These are phyloP conservation scores for Volvox africanus DNA, from an alignment of 139 green algal species.

Conservation along the genomic window DNA sequence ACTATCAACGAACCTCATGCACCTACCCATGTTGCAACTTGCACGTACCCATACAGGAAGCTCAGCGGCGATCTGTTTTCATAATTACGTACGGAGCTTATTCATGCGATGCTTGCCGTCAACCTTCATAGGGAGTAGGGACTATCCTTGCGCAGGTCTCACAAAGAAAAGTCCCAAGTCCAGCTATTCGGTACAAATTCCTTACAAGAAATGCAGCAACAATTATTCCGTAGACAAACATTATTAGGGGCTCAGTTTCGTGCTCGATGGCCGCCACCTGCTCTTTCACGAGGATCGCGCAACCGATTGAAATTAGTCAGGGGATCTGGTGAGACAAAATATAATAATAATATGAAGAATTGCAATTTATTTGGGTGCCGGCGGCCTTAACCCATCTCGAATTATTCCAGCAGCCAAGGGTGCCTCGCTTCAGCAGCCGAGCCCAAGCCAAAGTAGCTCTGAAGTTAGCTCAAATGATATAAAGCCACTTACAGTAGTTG, in stretches of 20 bases:
- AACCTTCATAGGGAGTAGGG: too few species aligned
- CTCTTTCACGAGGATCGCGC: not conserved
- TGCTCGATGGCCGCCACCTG: not conserved
- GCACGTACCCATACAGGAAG: too few species aligned
- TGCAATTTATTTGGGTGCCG: not conserved
- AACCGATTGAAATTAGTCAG: not conserved
- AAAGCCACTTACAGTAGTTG: not conserved
- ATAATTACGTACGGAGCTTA: too few species aligned
- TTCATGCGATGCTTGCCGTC: too few species aligned
- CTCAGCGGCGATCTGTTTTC: too few species aligned
- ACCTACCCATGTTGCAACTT: too few species aligned
- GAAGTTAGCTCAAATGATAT: not conserved
- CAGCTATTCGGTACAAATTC: too few species aligned
- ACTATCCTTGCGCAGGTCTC: too few species aligned
- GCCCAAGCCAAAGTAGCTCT: slow-evolving; percentile 2
- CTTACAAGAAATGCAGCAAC: not conserved
- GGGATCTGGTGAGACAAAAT: not conserved
- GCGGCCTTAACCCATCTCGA: not conserved
- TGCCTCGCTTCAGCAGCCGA: not conserved
- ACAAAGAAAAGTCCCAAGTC: too few species aligned
- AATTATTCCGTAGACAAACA: not conserved
- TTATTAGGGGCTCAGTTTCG: not conserved
- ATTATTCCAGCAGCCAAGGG: not conserved
- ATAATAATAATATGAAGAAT: not conserved
- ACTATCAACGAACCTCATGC: too few species aligned